Evolutionary conservation across 176 grass and related monocot species (phyloP).

Genomic region (Zoysia pacifica): DNA sequence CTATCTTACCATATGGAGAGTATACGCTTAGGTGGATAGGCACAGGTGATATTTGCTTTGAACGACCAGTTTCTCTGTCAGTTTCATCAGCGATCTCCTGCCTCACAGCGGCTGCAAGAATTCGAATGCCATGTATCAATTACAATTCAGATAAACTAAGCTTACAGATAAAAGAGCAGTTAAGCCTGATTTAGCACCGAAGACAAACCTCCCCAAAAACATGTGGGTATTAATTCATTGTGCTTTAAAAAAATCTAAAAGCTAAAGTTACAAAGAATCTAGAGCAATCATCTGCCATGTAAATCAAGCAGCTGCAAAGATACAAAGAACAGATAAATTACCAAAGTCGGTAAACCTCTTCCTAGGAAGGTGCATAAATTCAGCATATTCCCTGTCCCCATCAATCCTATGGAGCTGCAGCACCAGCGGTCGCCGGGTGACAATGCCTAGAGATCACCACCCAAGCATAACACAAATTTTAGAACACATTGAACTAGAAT

Average conservation of each 20-base stretch:
- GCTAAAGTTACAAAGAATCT: background rate
- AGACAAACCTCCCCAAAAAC: background rate
- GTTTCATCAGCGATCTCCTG: slow-evolving; percentile 94
- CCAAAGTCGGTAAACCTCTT: slow-evolving; percentile 91
- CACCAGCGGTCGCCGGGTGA: slow-evolving; percentile 87
- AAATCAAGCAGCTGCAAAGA: slow-evolving; percentile 6
- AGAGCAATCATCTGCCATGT: background rate
- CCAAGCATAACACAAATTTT: background rate
- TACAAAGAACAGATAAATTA: slow-evolving; percentile 30
- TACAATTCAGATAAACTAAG: background rate
- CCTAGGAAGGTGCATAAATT: slow-evolving; percentile 90
- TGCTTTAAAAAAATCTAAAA: slow-evolving; percentile 3
- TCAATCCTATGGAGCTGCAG: slow-evolving; percentile 93
- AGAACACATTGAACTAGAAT: slow-evolving; percentile 11
- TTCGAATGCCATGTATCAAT: background rate
- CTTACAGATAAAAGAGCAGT: background rate
- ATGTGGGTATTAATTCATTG: slow-evolving; percentile 1
- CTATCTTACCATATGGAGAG: slow-evolving; percentile 67
- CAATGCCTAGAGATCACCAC: slow-evolving; percentile 64
- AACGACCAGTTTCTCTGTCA: slow-evolving; percentile 81
- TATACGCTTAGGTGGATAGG: slow-evolving; percentile 91
- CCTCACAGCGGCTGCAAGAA: slow-evolving; percentile 70
- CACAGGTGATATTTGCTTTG: slow-evolving; percentile 82
- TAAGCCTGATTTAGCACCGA: too few relatives aligned
- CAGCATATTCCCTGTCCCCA: slow-evolving; percentile 79